Conservation (phyloP, 2,329 filamentous ascomycete genomes). For the Fusarium compactum region DNA sequence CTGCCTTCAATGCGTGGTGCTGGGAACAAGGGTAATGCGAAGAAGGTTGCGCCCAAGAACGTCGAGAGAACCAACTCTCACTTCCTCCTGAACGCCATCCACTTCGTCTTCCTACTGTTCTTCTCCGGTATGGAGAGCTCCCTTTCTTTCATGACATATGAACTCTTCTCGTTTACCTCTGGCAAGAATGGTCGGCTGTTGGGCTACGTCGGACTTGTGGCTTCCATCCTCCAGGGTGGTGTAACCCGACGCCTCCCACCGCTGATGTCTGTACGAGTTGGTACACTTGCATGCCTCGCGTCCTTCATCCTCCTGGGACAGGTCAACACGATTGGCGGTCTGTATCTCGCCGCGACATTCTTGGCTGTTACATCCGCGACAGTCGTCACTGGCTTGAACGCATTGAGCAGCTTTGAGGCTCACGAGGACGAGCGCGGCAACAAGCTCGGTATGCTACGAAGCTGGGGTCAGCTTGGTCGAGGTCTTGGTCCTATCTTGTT, state of each 20-base stretch:
- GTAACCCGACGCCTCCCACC: slow-evolving; percentile 88
- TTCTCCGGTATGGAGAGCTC: slow-evolving; percentile 99
- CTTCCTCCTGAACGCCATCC: slow-evolving; percentile 82
- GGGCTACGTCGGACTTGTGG: slow-evolving; percentile 90
- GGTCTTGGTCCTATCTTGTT: slow-evolving; percentile 90
- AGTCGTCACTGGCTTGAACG: slow-evolving; percentile 93
- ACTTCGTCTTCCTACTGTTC: slow-evolving; percentile 93
- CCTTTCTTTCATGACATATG: slow-evolving; percentile 96
- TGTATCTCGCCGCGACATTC: slow-evolving; percentile 86
- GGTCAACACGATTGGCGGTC: slow-evolving; percentile 72
- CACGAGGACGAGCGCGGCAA: slow-evolving; percentile 82
- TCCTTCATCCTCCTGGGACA: slow-evolving; percentile 85
- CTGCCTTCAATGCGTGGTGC: slow-evolving; percentile 68
- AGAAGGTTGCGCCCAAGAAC: slow-evolving; percentile 39
- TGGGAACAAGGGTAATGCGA: slow-evolving; percentile 36
- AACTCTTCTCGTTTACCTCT: slow-evolving; percentile 86
- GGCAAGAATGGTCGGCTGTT: slow-evolving; percentile 86
- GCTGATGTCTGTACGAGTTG: slow-evolving; percentile 81
- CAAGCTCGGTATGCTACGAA: slow-evolving; percentile 85
- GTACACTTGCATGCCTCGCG: slow-evolving; percentile 79
- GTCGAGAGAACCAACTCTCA: slow-evolving; percentile 82
- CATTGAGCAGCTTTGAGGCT: slow-evolving; percentile 91
- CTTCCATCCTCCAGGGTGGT: slow-evolving; percentile 92
- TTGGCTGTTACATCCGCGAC: slow-evolving; percentile 93
- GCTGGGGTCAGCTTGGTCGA: slow-evolving; percentile 86